A percentile compares a stretch with the other conserved stretches of the same genome.
Conservation (phyloP, 805 yeast genomes). For the Wickerhamiella qilinensis region DNA sequence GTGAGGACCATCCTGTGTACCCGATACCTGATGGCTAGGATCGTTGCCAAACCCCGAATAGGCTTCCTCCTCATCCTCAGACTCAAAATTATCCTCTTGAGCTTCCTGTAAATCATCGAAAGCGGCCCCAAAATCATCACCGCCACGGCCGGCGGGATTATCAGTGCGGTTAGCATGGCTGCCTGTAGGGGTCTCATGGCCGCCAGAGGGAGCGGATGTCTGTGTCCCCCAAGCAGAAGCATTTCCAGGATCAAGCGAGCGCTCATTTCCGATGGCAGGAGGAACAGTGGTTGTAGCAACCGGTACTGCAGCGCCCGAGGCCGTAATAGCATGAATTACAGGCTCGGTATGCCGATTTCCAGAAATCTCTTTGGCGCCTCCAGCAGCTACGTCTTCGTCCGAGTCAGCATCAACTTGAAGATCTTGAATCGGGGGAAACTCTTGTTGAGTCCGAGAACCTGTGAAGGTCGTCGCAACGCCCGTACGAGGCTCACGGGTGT, state of each 20-base stretch:
- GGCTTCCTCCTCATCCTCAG: conserved; percentile 8
- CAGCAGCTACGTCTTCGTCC: no score
- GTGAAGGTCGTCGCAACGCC: no score
- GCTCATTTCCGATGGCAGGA: neutral
- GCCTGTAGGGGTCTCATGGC: no score
- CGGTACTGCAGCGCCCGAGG: neutral
- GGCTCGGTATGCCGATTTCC: no score
- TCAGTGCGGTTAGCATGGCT: no score
- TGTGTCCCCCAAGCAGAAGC: neutral
- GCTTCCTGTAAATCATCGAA: conserved; percentile 26
- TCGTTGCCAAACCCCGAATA: conserved; percentile 13
- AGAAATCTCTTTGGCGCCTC: no score
- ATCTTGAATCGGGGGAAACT: conserved; percentile 17
- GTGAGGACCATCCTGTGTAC: no score
- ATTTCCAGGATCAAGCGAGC: neutral
- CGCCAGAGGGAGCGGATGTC: no score
- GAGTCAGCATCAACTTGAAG: conserved; percentile 11
- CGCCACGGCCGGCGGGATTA: neutral
- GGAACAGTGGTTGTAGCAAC: neutral
- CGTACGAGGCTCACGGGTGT: no score
- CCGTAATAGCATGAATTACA: neutral
- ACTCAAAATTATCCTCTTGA: conserved; percentile 15
- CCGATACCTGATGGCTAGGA: conserved; percentile 1
- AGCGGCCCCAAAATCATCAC: conserved; percentile 19
- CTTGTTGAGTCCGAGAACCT: neutral